Conservation (phyloP, 805 yeast genomes). For the Komagataella populi region DNA sequence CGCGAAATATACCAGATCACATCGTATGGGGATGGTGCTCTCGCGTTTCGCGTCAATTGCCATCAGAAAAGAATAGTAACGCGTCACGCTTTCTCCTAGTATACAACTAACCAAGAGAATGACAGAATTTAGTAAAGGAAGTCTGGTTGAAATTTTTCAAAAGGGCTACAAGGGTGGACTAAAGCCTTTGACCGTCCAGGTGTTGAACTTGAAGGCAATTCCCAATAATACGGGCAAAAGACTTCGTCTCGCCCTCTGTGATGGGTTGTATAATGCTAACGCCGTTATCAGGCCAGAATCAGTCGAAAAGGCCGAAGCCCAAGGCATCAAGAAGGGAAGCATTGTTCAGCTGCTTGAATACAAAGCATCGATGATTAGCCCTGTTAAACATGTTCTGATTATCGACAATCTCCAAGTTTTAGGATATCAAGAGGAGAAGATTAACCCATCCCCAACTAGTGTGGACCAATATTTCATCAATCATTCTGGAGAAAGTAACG, state of each 20-base stretch:
- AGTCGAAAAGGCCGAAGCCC: constrained; percentile 27
- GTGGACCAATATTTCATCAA: constrained; percentile 45
- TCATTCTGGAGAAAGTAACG: constrained; percentile 40
- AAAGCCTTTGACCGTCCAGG: constrained; percentile 18
- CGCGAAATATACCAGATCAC: not conserved
- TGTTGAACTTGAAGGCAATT: constrained; percentile 20
- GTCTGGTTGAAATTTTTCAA: constrained; percentile 8
- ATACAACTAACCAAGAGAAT: not conserved
- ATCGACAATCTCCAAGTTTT: constrained; percentile 32
- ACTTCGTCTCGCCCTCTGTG: constrained; percentile 33
- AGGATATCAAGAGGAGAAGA: constrained; percentile 21
- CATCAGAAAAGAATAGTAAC: not conserved
- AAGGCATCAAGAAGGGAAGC: constrained; percentile 31
- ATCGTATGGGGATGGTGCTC: not conserved
- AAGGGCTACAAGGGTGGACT: constrained; percentile 5
- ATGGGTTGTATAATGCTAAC: constrained; percentile 36
- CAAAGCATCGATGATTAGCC: constrained; percentile 26
- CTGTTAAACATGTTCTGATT: constrained; percentile 32
- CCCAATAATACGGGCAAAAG: constrained; percentile 27
- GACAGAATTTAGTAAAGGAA: constrained; percentile 1
- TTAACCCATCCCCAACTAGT: constrained; percentile 23
- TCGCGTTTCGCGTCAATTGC: not conserved
- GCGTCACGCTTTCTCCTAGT: not conserved
- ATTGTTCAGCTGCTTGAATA: constrained; percentile 27
- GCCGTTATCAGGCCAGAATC: constrained; percentile 36